Evolutionary conservation across 257 asterid species (phyloP).

Genomic region (Henckelia pumila): DNA sequence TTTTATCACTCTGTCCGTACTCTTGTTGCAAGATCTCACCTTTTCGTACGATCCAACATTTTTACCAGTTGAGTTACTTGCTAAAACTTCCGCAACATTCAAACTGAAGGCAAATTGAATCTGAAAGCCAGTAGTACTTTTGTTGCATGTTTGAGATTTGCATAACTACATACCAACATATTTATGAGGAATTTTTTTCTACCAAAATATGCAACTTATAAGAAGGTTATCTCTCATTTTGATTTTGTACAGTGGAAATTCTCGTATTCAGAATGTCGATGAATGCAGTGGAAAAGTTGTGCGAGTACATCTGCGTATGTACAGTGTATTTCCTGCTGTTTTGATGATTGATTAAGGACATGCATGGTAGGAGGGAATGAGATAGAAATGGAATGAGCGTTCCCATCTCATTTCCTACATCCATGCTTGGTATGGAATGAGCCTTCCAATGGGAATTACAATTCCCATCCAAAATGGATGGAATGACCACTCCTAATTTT

Average conservation of each 20-base stretch:
- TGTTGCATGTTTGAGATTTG: too few relatives aligned
- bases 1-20: neutral
- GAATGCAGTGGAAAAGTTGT: neutral
- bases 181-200: too few relatives aligned
- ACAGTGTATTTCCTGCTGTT: neutral
- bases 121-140: neutral
- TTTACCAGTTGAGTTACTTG: neutral
- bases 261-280: neutral
- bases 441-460: too few relatives aligned
- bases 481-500: too few relatives aligned
- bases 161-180: too few relatives aligned
- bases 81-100: constrained; percentile 2
- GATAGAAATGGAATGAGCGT: too few relatives aligned
- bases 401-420: too few relatives aligned
- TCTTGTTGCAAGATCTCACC: neutral
- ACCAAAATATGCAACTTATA: too few relatives aligned
- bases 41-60: neutral
- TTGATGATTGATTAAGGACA: constrained; percentile 3
- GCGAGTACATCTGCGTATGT: neutral
- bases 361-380: too few relatives aligned
- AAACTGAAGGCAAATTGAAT: neutral
- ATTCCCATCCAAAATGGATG: too few relatives aligned
- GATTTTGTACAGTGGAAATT: neutral
- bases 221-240: too few relatives aligned
- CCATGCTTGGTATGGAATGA: too few relatives aligned